Evolutionary conservation across 441 rosid genomes (phyloP).

Genomic region (Pelargonium fulgidum): DNA sequence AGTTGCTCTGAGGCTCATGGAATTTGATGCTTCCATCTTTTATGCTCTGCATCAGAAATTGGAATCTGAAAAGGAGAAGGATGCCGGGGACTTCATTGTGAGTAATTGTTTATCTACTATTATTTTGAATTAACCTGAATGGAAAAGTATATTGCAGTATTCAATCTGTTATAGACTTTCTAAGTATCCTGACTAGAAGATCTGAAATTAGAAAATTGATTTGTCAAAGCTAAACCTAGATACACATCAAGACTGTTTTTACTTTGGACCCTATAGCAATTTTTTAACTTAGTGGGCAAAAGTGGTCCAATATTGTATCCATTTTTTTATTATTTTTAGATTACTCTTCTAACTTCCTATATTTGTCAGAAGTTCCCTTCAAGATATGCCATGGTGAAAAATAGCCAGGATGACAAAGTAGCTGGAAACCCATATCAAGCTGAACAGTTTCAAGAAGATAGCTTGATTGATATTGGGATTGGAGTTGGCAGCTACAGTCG

Average conservation of each 20-base stretch:
- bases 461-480: slow-evolving; percentile 37
- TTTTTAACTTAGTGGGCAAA: too few relatives aligned
- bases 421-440: slow-evolving; percentile 29
- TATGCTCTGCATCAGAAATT: slow-evolving; percentile 42
- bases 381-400: slow-evolving; percentile 33
- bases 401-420: slow-evolving; percentile 27
- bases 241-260: neutral
- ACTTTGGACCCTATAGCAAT: neutral
- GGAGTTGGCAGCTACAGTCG: slow-evolving; percentile 35
- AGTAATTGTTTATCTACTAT: slow-evolving; percentile 23
- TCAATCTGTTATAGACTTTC: neutral
- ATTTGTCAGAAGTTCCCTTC: slow-evolving; percentile 45
- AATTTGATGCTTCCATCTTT: slow-evolving; percentile 49
- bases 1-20: slow-evolving; percentile 55
- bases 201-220: neutral
- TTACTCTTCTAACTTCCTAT: neutral
- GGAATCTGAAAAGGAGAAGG: slow-evolving; percentile 41
- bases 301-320: too few relatives aligned
- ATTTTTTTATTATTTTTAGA: too few relatives aligned
- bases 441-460: slow-evolving; percentile 40
- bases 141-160: neutral
- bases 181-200: neutral
- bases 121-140: neutral
- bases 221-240: neutral
- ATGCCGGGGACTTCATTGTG: slow-evolving; percentile 40